Percentiles rank a stretch among this genome's conserved stretches.
Conservation (phyloP, 257 asterid species). For the Solanum pinnatisectum region DNA sequence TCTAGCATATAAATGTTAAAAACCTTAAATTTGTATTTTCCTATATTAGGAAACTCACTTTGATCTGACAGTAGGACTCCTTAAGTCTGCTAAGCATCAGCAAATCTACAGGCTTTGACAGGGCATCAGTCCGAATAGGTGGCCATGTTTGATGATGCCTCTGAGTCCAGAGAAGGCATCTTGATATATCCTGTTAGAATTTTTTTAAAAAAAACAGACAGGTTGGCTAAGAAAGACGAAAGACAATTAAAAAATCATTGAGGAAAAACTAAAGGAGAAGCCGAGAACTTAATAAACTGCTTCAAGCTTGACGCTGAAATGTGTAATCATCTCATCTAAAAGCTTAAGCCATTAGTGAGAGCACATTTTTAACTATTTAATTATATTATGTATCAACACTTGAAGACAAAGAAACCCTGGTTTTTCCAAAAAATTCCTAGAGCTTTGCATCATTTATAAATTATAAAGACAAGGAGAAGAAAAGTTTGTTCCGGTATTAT, state of each 20-base stretch:
- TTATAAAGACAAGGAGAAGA: not conserved
- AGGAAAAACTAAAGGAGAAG: not conserved
- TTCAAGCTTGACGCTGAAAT: not conserved
- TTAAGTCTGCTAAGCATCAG: constrained; percentile 80
- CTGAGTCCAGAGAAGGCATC: constrained; percentile 99
- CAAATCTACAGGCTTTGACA: constrained; percentile 76
- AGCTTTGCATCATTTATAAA: not conserved
- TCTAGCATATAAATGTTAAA: not conserved
- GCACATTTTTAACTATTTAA: not conserved
- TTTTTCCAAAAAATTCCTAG: not conserved
- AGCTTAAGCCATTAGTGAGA: not conserved
- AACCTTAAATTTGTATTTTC: not conserved
- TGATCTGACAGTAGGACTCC: constrained; percentile 80
- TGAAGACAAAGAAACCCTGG: not conserved
- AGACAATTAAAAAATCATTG: not conserved
- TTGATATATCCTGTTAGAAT: constrained; percentile 73
- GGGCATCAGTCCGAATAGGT: constrained; percentile 84
- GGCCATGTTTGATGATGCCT: constrained; percentile 99
- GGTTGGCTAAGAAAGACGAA: not conserved
- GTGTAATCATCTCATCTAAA: not conserved
- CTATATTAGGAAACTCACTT: constrained; percentile 37
- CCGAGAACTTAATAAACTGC: not conserved
- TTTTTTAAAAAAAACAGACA: not conserved
- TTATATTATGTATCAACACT: not conserved
- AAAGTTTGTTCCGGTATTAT: not conserved